Conservation (phyloP, 1,284 basidiomycete genomes). For the Malassezia arunalokei region DNA sequence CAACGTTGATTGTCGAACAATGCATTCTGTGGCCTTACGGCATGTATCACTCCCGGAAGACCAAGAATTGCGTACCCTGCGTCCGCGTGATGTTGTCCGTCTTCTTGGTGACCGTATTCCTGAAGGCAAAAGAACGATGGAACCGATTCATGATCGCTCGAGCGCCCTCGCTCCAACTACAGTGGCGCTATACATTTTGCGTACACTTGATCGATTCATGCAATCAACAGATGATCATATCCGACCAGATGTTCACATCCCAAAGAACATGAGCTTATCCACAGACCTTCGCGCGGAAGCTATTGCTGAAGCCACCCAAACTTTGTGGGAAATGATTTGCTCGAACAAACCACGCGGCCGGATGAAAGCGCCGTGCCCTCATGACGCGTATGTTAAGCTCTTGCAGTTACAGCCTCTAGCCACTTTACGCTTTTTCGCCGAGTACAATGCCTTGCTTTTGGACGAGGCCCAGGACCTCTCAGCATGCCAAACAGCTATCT, state of each 20-base stretch:
- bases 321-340: constrained; percentile 29
- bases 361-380: constrained; percentile 28
- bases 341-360: constrained; percentile 14
- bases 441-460: constrained; percentile 30
- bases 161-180: constrained; percentile 25
- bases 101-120: constrained; percentile 23
- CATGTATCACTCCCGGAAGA: constrained; percentile 23
- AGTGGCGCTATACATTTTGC: constrained; percentile 31
- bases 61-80: constrained; percentile 25
- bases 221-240: constrained; percentile 27
- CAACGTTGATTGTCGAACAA: constrained; percentile 36
- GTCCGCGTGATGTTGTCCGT: constrained; percentile 26
- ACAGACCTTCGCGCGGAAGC: constrained; percentile 25
- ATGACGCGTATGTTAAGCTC: constrained; percentile 40
- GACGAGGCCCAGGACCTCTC: constrained; percentile 41
- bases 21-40: constrained; percentile 32
- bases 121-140: constrained; percentile 15
- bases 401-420: constrained; percentile 26
- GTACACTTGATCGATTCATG: constrained; percentile 32
- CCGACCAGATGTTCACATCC: constrained; percentile 24
- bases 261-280: constrained; percentile 20
- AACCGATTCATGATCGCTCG: constrained; percentile 8
- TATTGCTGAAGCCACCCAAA: constrained; percentile 20
- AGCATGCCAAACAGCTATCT: constrained; percentile 29
- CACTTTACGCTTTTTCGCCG: constrained; percentile 19